Evolutionary conservation across 2,329 filamentous ascomycete genomes (phyloP).

Genomic region (Grosmannia huntii): DNA sequence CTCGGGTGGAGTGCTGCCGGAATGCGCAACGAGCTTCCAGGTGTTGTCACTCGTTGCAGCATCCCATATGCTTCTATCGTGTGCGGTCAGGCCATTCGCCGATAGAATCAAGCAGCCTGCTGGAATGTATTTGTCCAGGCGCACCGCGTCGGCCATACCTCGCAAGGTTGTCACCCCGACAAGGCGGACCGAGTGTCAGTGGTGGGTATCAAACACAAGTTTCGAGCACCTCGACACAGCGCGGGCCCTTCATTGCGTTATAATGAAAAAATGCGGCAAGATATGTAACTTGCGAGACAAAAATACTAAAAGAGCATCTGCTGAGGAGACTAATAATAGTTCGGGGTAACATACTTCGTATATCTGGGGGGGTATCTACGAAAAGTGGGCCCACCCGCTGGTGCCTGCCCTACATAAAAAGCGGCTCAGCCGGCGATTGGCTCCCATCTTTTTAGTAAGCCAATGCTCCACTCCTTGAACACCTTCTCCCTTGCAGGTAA

Average conservation of each 20-base stretch:
- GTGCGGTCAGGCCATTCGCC: not conserved
- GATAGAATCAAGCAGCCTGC: conserved; percentile 3
- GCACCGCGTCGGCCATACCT: not conserved
- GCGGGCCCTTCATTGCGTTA: not conserved
- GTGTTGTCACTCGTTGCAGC: not conserved
- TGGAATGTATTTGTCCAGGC: conserved; percentile 5
- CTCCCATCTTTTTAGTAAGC: conserved; percentile 42
- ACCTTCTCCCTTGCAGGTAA: conserved; percentile 42
- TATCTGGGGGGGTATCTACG: not conserved
- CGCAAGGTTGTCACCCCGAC: not conserved
- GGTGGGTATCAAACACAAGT: not conserved
- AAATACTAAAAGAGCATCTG: not conserved
- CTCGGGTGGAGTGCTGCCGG: not conserved
- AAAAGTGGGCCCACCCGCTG: not conserved
- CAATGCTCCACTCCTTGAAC: conserved; percentile 57
- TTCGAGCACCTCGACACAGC: not conserved
- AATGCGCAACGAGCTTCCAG: not conserved
- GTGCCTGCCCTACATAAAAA: not conserved
- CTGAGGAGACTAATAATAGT: not conserved
- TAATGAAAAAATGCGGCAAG: not conserved
- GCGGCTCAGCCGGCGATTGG: not conserved
- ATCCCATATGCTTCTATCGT: not conserved
- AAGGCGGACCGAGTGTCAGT: not conserved
- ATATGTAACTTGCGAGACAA: not conserved
- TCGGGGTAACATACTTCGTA: not conserved